Evolutionary conservation across 345 rosid species (phyloP).

Genomic region (Citrus australasica): DNA sequence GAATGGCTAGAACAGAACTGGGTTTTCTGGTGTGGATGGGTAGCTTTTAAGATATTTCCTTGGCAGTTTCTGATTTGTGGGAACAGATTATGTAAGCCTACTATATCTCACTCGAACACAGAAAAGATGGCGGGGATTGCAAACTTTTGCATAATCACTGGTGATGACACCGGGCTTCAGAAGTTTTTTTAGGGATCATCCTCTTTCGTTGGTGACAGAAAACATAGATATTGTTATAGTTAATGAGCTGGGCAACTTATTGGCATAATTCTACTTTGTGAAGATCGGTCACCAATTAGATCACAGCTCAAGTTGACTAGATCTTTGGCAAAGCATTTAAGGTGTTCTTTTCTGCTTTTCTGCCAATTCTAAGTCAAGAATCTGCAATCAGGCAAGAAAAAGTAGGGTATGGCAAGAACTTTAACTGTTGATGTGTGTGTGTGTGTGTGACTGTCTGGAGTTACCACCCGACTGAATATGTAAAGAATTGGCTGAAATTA

Average conservation of each 20-base stretch:
- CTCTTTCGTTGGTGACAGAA: background rate
- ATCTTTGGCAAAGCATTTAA: background rate
- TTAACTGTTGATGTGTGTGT: background rate
- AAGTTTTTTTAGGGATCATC: background rate
- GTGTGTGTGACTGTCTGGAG: too few relatives aligned
- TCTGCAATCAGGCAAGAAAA: constrained; percentile 1
- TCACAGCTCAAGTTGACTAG: background rate
- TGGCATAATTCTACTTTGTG: background rate
- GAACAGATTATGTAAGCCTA: background rate
- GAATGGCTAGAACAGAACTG: background rate
- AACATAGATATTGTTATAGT: background rate
- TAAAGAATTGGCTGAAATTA: background rate
- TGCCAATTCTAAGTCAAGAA: background rate
- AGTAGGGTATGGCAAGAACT: background rate
- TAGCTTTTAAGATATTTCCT: background rate
- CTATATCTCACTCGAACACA: background rate
- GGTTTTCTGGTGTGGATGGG: background rate
- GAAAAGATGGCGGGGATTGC: background rate
- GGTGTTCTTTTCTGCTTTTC: background rate
- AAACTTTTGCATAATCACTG: background rate
- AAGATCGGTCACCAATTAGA: background rate
- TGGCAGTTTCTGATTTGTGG: background rate
- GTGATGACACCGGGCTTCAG: background rate
- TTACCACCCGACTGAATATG: background rate
- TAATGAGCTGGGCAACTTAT: background rate